phyloP scores from a whole-genome alignment of 306 rosid genomes.

The Lathyrus aphaca region DNA sequence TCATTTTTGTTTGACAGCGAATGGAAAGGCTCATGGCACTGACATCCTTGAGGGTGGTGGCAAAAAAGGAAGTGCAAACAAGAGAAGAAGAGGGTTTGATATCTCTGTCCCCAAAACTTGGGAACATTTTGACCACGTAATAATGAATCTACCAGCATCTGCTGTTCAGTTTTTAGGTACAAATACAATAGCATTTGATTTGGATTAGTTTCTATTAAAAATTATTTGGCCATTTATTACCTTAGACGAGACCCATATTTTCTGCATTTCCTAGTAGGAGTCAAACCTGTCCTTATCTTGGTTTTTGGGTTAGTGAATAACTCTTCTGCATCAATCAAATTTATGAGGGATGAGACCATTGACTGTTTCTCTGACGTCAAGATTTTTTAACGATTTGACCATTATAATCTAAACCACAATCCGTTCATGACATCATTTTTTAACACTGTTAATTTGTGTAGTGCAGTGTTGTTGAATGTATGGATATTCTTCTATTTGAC shows the following conservation, averaged over 20 bases:
- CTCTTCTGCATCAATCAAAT: background rate
- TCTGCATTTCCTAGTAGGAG: conserved; percentile 16
- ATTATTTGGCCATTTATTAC: conserved; percentile 4
- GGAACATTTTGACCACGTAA: conserved; percentile 87
- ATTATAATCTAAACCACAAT: conserved; percentile 34
- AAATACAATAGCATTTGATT: conserved; percentile 46
- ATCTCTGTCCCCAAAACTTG: conserved; percentile 55
- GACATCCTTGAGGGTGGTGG: conserved; percentile 44
- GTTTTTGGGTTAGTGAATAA: background rate
- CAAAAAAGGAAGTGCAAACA: conserved; percentile 59
- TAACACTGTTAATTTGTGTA: conserved; percentile 18
- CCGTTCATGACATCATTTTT: conserved; percentile 19
- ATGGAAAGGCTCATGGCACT: conserved; percentile 43
- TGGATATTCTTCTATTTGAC: conserved; percentile 8
- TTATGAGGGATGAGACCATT: conserved; percentile 25
- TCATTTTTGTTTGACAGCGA: conserved; percentile 51
- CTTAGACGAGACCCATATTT: conserved; percentile 10
- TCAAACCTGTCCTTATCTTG: background rate
- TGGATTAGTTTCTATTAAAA: conserved; percentile 27
- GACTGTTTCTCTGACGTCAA: conserved; percentile 11
- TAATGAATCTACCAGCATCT: conserved; percentile 96
- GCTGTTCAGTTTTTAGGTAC: conserved; percentile 89
- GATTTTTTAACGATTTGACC: conserved; percentile 7
- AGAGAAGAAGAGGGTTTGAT: conserved; percentile 64
- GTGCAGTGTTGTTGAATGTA: conserved; percentile 17